Percentiles rank a stretch among this genome's conserved stretches.
phyloP scores from a whole-genome alignment of 306 rosid species.

The Cotoneaster glaucophyllus region DNA sequence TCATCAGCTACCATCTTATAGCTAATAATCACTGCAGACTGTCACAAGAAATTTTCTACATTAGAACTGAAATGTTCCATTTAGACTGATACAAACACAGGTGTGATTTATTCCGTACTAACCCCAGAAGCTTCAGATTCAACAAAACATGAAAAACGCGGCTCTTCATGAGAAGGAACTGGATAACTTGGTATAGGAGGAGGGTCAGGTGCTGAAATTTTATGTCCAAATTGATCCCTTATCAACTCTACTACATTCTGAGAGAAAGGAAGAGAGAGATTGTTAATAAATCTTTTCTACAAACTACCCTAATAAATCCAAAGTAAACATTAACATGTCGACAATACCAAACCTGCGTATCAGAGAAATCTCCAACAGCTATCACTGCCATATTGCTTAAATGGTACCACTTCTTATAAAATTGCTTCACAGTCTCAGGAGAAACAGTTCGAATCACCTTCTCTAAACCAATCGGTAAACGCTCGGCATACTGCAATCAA shows the following conservation, averaged over 20 bases:
- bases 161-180: slow-evolving; percentile 79
- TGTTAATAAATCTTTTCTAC: slow-evolving; percentile 20
- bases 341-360: slow-evolving; percentile 59
- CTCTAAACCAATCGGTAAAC: slow-evolving; percentile 87
- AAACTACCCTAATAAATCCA: slow-evolving; percentile 9
- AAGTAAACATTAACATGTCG: slow-evolving; percentile 13
- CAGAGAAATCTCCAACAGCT: slow-evolving; percentile 93
- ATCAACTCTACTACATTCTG: slow-evolving; percentile 78
- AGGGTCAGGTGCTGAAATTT: slow-evolving; percentile 57
- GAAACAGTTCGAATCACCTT: slow-evolving; percentile 75
- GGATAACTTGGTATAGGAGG: slow-evolving; percentile 56
- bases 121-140: slow-evolving; percentile 99
- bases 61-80: slow-evolving; percentile 9
- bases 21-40: slow-evolving; percentile 98
- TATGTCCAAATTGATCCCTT: slow-evolving; percentile 71
- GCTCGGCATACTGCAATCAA: slow-evolving; percentile 85
- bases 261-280: slow-evolving; percentile 17
- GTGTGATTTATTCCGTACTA: slow-evolving; percentile 39
- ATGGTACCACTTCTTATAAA: slow-evolving; percentile 87
- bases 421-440: slow-evolving; percentile 70
- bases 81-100: background rate
- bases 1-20: slow-evolving; percentile 72
- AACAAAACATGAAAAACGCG: slow-evolving; percentile 80
- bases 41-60: slow-evolving; percentile 18
- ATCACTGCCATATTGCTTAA: slow-evolving; percentile 91